Evolutionary conservation across 1,284 basidiomycete species (phyloP), one percentile per base, ranked within the genome.

Genomic region (Ustilago crameri): DNA sequence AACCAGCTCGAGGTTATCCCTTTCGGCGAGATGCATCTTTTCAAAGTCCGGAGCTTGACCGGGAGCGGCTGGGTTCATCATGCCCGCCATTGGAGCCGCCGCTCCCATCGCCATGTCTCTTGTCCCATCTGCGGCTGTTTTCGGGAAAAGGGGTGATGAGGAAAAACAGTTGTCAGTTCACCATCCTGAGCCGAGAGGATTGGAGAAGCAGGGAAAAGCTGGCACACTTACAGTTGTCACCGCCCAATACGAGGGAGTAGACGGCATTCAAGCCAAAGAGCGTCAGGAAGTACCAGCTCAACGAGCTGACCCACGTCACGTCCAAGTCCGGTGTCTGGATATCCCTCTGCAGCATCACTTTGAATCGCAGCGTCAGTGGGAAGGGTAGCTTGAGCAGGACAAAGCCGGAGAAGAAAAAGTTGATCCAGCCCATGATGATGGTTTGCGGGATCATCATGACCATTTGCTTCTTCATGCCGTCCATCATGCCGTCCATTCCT

Each of bases 401-500:
- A 83, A 98, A 98, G 32, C 95, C 95, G 73, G 93, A 92, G 86
- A 98, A 98, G 89, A 98, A 98, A 84, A 95, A 95, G 85, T 95
- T 97, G 86, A 99, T 96, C 93, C 96, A 98, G 68, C 95, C 95
- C 96, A 98, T 98, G 78, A 98, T 95, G 70, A 98, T 87, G 90
- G 98, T 98, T 57, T 83, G 82, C 5, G 82, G 82, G 22, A 83
- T 75, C 82, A 83, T 83, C 79, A 82, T 82, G 53, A 98, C 94
- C 87, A 94, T 94, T 85, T 98, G 95, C 50, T 95, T 96, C 87
- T 98, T 98, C 91, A 98, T 93, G 50, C 93, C 93, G 27, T 94
- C 89, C 94, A 98, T 96, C 93, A 98, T 96, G 26, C 91, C 91
- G 68, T 98, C 96, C 94, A 98, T 97, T 48, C 90, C 89, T 37